These are phyloP conservation scores for Penicillium rolfsii DNA, from an alignment of 2,329 filamentous ascomycete species.

Conservation along the genomic window DNA sequence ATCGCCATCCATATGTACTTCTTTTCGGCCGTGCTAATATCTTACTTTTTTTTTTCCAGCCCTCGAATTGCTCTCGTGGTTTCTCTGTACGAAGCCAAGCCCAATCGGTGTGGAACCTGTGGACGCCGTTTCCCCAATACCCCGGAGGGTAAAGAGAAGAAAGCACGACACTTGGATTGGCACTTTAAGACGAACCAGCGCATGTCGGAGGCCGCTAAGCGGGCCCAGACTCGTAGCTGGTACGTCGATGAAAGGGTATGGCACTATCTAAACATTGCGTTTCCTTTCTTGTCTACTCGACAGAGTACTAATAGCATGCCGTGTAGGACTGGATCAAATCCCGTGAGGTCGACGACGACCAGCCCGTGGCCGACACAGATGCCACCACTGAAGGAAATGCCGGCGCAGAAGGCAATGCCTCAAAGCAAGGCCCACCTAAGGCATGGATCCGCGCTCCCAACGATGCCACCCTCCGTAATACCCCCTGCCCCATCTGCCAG, in stretches of 20 bases:
- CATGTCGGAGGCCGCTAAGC: constrained; percentile 80
- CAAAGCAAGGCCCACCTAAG: constrained; percentile 62
- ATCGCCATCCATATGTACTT: background rate
- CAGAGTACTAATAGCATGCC: constrained; percentile 25
- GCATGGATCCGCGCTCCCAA: constrained; percentile 84
- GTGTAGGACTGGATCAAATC: constrained; percentile 85
- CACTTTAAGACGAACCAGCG: constrained; percentile 93
- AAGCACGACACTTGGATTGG: constrained; percentile 95
- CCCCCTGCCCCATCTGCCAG: constrained; percentile 89
- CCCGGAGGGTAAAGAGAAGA: constrained; percentile 78
- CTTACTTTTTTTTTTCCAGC: constrained; percentile 45
- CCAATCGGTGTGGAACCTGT: constrained; percentile 88
- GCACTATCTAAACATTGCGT: constrained; percentile 34
- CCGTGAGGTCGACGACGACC: constrained; percentile 73
- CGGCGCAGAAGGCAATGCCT: constrained; percentile 43
- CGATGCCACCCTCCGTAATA: constrained; percentile 72
- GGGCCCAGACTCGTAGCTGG: constrained; percentile 90
- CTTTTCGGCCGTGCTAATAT: constrained; percentile 20
- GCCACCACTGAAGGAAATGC: constrained; percentile 45
- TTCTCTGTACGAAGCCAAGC: constrained; percentile 76
- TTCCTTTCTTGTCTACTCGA: constrained; percentile 1
- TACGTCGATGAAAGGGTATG: constrained; percentile 85
- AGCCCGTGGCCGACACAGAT: constrained; percentile 49
- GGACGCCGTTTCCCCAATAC: constrained; percentile 82
- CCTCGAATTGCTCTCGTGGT: constrained; percentile 74